Conservation (phyloP, 1,284 basidiomycete genomes). For the Tilletiopsis washingtonensis region DNA sequence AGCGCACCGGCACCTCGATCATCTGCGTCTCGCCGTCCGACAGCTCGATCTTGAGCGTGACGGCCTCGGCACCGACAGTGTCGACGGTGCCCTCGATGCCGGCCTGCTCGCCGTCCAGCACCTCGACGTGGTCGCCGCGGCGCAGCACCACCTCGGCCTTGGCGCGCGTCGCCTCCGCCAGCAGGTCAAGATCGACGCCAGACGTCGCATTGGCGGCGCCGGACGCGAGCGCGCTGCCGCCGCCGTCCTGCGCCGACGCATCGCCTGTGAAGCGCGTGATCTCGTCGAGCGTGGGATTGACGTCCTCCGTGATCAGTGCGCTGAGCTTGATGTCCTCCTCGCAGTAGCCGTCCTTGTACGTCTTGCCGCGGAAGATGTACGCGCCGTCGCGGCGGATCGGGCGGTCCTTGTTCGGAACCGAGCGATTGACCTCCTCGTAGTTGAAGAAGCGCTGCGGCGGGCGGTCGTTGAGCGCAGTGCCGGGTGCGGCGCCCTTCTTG, state of each 20-base stretch:
- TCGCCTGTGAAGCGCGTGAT: constrained; percentile 76
- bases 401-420: constrained; percentile 69
- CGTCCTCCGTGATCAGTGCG: constrained; percentile 73
- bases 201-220: constrained; percentile 22
- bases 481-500: constrained; percentile 38
- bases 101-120: constrained; percentile 91
- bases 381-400: constrained; percentile 25
- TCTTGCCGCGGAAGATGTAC: constrained; percentile 74
- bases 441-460: constrained; percentile 91
- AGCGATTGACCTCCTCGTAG: constrained; percentile 73
- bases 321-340: constrained; percentile 89
- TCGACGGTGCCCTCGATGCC: constrained; percentile 88
- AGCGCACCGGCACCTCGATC: constrained; percentile 72
- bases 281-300: constrained; percentile 92
- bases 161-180: constrained; percentile 78
- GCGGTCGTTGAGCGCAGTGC: constrained; percentile 50
- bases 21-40: constrained; percentile 75
- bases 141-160: constrained; percentile 82
- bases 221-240: neutral
- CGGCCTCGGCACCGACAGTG: constrained; percentile 76
- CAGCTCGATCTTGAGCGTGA: constrained; percentile 66
- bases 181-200: constrained; percentile 67
- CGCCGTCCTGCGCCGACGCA: constrained; percentile 23
- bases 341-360: constrained; percentile 87
- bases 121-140: constrained; percentile 93